Base-by-base conservation (phyloP, 305 asterid species). In the Fraxinus angustifolia region DNA sequence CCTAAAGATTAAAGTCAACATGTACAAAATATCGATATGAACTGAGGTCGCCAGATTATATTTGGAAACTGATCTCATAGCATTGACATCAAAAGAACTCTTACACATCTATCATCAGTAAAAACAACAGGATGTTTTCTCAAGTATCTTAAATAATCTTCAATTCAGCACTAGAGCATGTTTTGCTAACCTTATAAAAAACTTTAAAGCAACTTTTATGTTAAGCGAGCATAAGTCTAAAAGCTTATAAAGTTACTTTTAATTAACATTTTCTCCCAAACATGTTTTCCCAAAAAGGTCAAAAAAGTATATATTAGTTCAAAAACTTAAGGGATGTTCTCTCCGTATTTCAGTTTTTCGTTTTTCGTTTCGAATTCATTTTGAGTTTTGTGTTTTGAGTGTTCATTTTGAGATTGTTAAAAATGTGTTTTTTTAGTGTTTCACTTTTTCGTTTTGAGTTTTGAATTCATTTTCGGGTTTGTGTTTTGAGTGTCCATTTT, bases 1-100 rank as follows among this genome's bases (percentile, higher is more conserved):
- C 91, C 98, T 94, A 90, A 75, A 82, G 12, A 73, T 58, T 83
- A 8, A 68, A 30, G 14, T 75, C 53, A 1, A 11, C 58, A 34
- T 28, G 12, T 50, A 76, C 42, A 14, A 31, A 50, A 85, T n/a
- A 36, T 60, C 2, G 11, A 50, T 31, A 68, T 10, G 4, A 6
- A 21, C 28, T 28, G 19, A 14, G 67, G 80, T 65, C 14, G 1
- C 73, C 73, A 58, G 30, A 58, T 19, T 58, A 58, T 19, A 58
- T 7, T 58, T 58, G 68, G 68, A 58, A 58, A 58, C 26, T 58
- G 68, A 6, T 58, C 68, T 58, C 14, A 2, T 58, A 19, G 68
- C 68, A 58, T 58, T 58, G 68, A 58, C 30, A 8, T 58, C 30
- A 58, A 58, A 58, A 58, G 68, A 58, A 8, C 68, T 58, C 68